These are phyloP conservation scores for Thermothelomyces thermophilus DNA, from an alignment of 2,329 filamentous ascomycete genomes.

Conservation along the genomic window DNA sequence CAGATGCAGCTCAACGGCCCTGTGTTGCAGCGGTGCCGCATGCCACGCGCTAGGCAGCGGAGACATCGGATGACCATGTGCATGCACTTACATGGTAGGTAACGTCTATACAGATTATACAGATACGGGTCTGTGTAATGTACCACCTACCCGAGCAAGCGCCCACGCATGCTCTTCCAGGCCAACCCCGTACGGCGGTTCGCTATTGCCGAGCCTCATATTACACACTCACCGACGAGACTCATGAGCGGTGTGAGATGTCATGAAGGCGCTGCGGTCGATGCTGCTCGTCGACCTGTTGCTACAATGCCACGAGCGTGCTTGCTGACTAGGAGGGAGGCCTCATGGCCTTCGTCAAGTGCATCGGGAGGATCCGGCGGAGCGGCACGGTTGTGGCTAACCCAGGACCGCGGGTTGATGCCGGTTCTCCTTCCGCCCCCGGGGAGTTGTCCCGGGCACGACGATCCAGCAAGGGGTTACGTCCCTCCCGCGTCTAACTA, in stretches of 20 bases:
- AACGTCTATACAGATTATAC: no score
- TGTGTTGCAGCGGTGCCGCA: conserved; percentile 1
- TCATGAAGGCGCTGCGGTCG: not conserved
- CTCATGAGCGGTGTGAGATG: conserved; percentile 4
- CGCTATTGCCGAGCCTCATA: not conserved
- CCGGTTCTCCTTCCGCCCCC: not conserved
- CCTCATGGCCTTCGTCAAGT: not conserved
- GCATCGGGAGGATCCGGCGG: not conserved
- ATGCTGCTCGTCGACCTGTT: not conserved
- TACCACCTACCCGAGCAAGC: not conserved
- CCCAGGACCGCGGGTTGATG: not conserved
- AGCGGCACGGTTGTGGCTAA: conserved; percentile 7
- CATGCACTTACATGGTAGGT: no score
- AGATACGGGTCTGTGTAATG: no score
- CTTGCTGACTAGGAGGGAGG: conserved; percentile 7
- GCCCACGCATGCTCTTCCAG: not conserved
- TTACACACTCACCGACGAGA: not conserved
- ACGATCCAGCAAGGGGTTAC: not conserved
- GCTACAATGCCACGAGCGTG: not conserved
- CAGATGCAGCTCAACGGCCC: no score
- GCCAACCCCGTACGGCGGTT: not conserved
- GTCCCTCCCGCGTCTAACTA: no score
- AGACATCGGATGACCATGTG: conserved; percentile 2
- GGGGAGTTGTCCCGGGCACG: conserved; percentile 5
- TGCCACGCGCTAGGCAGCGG: conserved; percentile 7